Evolutionary conservation across 495 filamentous ascomycete genomes (phyloP).

Genomic region (Hamigera avellanea): DNA sequence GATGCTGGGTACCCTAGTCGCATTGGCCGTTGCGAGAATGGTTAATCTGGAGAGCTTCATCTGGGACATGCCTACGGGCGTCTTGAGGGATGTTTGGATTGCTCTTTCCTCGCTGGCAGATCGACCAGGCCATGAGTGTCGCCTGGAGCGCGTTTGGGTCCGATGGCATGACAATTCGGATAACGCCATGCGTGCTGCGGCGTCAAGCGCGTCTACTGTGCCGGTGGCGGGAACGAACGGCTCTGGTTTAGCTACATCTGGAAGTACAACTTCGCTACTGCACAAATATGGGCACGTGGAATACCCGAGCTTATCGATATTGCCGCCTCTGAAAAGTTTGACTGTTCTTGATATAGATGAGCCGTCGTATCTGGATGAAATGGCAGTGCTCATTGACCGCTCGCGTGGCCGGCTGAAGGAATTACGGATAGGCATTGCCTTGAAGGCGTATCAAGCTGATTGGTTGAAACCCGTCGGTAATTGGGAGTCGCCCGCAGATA

Average conservation of each 20-base stretch:
- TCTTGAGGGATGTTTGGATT: slow-evolving; percentile 78
- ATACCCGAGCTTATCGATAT: slow-evolving; percentile 74
- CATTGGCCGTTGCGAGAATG: slow-evolving; percentile 76
- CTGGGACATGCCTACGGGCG: slow-evolving; percentile 95
- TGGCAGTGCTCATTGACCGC: slow-evolving; percentile 67
- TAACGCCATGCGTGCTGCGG: slow-evolving; percentile 20
- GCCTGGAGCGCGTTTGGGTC: slow-evolving; percentile 72
- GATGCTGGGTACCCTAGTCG: slow-evolving; percentile 88
- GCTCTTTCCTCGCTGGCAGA: slow-evolving; percentile 66
- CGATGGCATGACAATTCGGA: slow-evolving; percentile 79
- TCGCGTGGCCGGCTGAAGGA: slow-evolving; percentile 60
- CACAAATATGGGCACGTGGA: slow-evolving; percentile 49
- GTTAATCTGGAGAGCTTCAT: slow-evolving; percentile 79
- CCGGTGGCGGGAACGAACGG: slow-evolving; percentile 6
- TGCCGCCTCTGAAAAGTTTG: slow-evolving; percentile 71
- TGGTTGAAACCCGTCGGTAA: slow-evolving; percentile 46
- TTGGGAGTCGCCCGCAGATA: slow-evolving; percentile 10
- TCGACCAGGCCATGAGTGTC: slow-evolving; percentile 46
- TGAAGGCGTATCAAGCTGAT: slow-evolving; percentile 39
- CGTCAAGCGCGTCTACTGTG: slow-evolving; percentile 11
- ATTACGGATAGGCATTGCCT: slow-evolving; percentile 67
- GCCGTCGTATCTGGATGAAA: slow-evolving; percentile 76
- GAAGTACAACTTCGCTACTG: slow-evolving; percentile 8
- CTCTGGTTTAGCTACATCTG: slow-evolving; percentile 3
- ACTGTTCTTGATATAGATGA: slow-evolving; percentile 87